These are phyloP conservation scores for Chenopodium formosanum DNA, from an alignment of 148 eudicot genomes.

Conservation along the genomic window DNA sequence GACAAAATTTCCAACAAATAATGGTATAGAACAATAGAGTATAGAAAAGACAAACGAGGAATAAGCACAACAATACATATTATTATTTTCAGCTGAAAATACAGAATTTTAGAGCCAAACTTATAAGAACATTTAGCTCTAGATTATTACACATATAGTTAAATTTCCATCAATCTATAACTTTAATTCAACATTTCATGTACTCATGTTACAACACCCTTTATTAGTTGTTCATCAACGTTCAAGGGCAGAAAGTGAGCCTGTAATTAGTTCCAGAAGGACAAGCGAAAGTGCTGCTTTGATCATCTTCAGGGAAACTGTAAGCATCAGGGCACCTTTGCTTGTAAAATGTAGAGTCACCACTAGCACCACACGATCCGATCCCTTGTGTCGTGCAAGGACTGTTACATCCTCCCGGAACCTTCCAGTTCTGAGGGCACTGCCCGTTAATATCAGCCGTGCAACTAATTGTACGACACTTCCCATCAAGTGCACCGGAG, in stretches of 20 bases:
- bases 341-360: conserved; percentile 32
- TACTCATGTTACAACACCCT: too few species aligned
- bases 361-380: conserved; percentile 31
- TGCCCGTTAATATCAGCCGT: conserved; percentile 29
- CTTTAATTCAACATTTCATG: too few species aligned
- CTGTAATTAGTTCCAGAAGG: conserved; percentile 35
- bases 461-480: conserved; percentile 20
- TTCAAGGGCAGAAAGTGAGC: neutral
- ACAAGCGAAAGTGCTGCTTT: conserved; percentile 34
- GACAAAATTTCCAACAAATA: too few species aligned
- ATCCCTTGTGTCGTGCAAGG: conserved; percentile 34
- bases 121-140: too few species aligned
- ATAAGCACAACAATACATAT: too few species aligned
- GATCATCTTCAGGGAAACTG: conserved; percentile 43
- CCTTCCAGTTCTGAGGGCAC: conserved; percentile 42
- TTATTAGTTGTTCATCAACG: too few species aligned
- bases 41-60: too few species aligned
- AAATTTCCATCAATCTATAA: too few species aligned
- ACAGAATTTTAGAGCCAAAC: too few species aligned
- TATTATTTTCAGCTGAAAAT: too few species aligned
- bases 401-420: conserved; percentile 45
- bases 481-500: neutral
- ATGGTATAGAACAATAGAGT: too few species aligned
- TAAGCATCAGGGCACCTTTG: conserved; percentile 37
- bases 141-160: too few species aligned